Evolutionary conservation across 2,329 filamentous ascomycete species (phyloP), one percentile per base, ranked within the genome.

Genomic region (Alternaria metachromatica): DNA sequence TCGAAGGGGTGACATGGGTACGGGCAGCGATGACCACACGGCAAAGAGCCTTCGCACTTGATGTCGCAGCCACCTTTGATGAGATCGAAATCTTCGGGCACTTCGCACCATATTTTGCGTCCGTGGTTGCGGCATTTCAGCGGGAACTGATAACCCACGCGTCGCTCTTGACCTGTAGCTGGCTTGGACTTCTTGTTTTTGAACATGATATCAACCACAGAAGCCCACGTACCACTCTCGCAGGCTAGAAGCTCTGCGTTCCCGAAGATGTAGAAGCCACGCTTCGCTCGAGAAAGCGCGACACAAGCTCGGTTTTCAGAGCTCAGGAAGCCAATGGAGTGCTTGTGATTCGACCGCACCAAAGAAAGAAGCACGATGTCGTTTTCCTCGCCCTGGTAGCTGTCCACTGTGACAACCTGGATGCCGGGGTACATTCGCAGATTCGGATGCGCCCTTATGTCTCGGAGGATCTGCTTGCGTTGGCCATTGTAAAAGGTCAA

Each of bases 401-500:
- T 92, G 73, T 97, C 94, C 0, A 97, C 92, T 0, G 94, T 97
- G 33, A 88, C 87, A 1, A 97, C 90, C 3, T 90, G 90, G 70
- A 86, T 73, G 11, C 21, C 30, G 0, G 20, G 28, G 5, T 63
- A 63, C 18, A 21, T 60, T 5, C 61, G 55, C 1, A 89, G 80
- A 55, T 84, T 82, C 1, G 75, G 73, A 62, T 84, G 79, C 0
- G 72, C 67, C 11, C 80, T 78, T 4, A 90, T 77, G 6, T 81
- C 77, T 13, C 81, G 83, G 0, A 89, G 71, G 3, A 97, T 84
- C 3, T 85, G 80, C 68, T 90, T 91, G 48, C 90, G 86, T 74
- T 97, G 94, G 0, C 92, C 94, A 46, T 92, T 93, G 82, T 97
- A 97, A 74, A 96, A 97, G 0, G 93, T 95, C 54, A 97, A 80